Base-by-base conservation (phyloP, 495 filamentous ascomycete species). In the Annulohypoxylon stygium region DNA sequence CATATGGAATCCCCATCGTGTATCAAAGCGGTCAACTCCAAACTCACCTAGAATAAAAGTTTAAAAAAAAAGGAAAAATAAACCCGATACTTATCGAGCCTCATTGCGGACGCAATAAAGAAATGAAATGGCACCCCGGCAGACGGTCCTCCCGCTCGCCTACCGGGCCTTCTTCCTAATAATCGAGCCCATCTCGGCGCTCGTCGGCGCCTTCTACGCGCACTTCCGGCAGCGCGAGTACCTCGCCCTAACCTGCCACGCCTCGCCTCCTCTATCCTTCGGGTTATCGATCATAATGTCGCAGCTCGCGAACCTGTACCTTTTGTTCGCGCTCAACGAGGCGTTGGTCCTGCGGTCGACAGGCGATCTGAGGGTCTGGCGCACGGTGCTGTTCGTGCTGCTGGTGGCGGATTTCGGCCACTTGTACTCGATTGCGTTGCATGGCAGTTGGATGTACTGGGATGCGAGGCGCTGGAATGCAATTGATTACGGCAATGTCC, bases 321-420 rank as follows among this genome's bases (percentile, higher is more conserved):
- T 91, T 8, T 81, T 90, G 55, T 91, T 93, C 78, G 88, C 90
- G 62, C 68, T 93, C 51, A 92, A 88, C 78, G 90, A 93, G 79
- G 90, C 88, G 2, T 79, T 93, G 14, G 86, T 93, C 12, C 82
- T 93, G 60, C 90, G 91, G 20, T 79, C 85, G 8, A 89, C 90
- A 4, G 78, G 80, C 18, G 88, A 93, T 76, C 66, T 89, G 5
- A 79, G 81, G 4, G 90, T 93, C 61, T 93, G 91, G 91, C 84
- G 83, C 54, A 83, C 84, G 7, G 79, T 93, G 4, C 78, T 93
- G 2, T 80, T 89, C 55, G 87, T 84, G 48, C 70, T 93, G 54
- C 81, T 93, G 41, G 73, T 93, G 4, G 91, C 88, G 14, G 91
- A 93, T 76, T 75, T 92, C 26, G 91, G 91, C 1, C 91, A 93